Base-by-base conservation (phyloP, 2,329 filamentous ascomycete species). In the Ramularia collo-cygni region DNA sequence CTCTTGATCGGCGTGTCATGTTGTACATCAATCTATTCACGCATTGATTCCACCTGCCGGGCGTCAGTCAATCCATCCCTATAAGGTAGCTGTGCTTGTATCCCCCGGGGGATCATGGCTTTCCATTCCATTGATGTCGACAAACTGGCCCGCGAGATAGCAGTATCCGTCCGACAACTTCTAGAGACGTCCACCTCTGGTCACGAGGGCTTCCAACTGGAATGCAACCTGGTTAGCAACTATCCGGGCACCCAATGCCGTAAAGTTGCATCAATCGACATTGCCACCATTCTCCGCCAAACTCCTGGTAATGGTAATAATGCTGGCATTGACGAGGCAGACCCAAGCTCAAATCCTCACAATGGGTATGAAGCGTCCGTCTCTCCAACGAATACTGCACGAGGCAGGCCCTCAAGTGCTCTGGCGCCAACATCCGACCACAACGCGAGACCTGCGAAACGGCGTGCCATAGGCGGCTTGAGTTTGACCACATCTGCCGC, bases 391-490 rank as follows among this genome's bases (percentile, higher is more conserved):
- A 37, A 46, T 9, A 42, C 21, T 2, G 46, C 43, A n/a, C 19
- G 40, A 42, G 26, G 37, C 42, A 3, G 37, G 43, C 21, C 35
- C 27, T 19, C 28, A 35, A 10, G 16, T 24, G 12, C 8, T 24
- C 21, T 10, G 21, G 6, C 35, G 7, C 37, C 40, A 4, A 14
- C 32, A 15, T 38, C 40, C 4, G 48, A 43, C 15, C 33, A 43
- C n/a, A 46, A 47, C 9, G 35, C 47, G 16, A 44, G 50, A 36
- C 47, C 49, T 6, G 83, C 81, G 14, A 56, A 56, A 38, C 53
- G 58, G 8, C 56, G 58, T 34, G 57, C 56, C 2, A 58, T 59
- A 9, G 59, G 60, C 19, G 56, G 59, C 15, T 46, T 64, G 21
- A 24, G 21, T 6, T 6, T 24, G 6, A 24, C 6, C 21, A 10